phyloP scores from a whole-genome alignment of 305 asterid species.

The Vinca major region DNA sequence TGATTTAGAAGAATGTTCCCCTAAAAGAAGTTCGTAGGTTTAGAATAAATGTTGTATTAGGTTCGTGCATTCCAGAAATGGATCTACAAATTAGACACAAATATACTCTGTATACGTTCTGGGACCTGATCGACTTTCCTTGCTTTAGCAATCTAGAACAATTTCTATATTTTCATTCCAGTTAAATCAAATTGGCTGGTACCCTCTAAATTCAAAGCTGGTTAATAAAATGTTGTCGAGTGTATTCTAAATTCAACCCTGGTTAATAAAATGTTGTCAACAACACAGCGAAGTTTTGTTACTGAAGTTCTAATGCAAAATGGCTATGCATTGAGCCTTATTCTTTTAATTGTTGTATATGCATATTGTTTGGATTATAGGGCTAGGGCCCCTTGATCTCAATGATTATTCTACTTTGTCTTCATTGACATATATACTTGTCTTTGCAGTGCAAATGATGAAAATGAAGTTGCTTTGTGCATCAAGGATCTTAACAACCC shows the following conservation, averaged over 20 bases:
- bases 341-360: neutral
- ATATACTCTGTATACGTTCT: neutral
- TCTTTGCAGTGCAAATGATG: slow-evolving; percentile 36
- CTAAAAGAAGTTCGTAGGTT: no score
- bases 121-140: neutral
- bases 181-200: neutral
- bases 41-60: neutral
- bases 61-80: neutral
- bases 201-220: neutral
- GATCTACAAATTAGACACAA: neutral
- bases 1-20: neutral
- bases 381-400: neutral
- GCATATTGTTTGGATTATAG: neutral
- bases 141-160: neutral
- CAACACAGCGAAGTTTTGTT: neutral
- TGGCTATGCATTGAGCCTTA: neutral
- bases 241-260: neutral
- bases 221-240: neutral
- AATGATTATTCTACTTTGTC: neutral
- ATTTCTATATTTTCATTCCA: neutral
- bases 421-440: slow-evolving; percentile 4
- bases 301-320: neutral
- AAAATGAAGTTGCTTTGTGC: slow-evolving; percentile 37
- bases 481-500: slow-evolving; percentile 36
- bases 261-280: neutral